Conservation (phyloP, 2,329 filamentous ascomycete genomes). For the Venturia nashicola region DNA sequence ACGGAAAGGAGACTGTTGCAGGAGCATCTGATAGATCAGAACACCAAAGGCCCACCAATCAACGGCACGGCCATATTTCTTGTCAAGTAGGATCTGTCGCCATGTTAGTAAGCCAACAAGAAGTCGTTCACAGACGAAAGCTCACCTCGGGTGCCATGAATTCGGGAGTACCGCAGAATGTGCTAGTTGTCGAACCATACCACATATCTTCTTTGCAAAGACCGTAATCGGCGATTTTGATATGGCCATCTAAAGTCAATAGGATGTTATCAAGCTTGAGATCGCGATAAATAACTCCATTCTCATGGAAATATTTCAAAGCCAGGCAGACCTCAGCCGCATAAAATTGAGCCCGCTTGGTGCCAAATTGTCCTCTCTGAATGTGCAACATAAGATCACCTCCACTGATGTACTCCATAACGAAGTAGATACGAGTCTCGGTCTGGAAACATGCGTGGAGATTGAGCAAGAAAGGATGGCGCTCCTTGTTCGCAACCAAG, state of each 20-base stretch:
- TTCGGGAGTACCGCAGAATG: slow-evolving; percentile 98
- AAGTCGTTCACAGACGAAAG: slow-evolving; percentile 18
- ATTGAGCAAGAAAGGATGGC: slow-evolving; percentile 89
- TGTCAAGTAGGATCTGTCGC: slow-evolving; percentile 77
- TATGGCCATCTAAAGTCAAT: slow-evolving; percentile 86
- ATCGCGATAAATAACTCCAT: slow-evolving; percentile 91
- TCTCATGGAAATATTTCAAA: slow-evolving; percentile 98
- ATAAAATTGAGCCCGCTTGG: slow-evolving; percentile 97
- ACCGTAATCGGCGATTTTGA: slow-evolving; percentile 98
- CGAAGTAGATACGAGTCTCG: slow-evolving; percentile 95
- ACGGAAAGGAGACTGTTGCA: slow-evolving; percentile 96
- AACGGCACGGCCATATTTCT: slow-evolving; percentile 93
- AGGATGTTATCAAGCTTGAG: slow-evolving; percentile 81
- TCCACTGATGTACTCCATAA: slow-evolving; percentile 98
- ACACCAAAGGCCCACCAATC: slow-evolving; percentile 99
- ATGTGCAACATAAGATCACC: slow-evolving; percentile 99
- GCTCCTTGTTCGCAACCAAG: slow-evolving; percentile 90
- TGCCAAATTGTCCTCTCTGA: slow-evolving; percentile 88
- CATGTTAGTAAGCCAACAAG: background rate
- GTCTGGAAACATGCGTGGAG: slow-evolving; percentile 98
- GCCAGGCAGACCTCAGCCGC: slow-evolving; percentile 94
- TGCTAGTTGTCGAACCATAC: slow-evolving; percentile 93
- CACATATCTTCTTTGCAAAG: slow-evolving; percentile 99
- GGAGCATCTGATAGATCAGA: slow-evolving; percentile 97
- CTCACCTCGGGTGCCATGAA: slow-evolving; percentile 95